Base-by-base conservation (phyloP, 768 basidiomycete species). In the Cantharellus cinnabarinus region DNA sequence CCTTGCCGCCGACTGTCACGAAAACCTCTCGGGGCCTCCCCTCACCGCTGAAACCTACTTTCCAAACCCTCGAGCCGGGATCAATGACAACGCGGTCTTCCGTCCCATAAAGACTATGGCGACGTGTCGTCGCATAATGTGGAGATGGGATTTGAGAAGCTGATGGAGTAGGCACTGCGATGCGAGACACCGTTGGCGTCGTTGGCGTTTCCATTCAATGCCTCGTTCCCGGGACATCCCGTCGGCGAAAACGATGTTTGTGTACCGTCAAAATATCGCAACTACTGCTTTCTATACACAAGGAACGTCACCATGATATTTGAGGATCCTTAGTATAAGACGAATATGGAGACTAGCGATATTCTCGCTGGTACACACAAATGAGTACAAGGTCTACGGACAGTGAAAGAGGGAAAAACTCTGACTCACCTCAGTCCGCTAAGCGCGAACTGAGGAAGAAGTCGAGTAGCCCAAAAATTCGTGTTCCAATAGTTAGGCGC, bases 11-110 rank as follows among this genome's bases (percentile, higher is more conserved):
- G 10, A 2, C 75, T 0, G 80, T 75, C 64, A 77, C 78, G 68
- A 94, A 86, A n/a, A 91, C 82, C 59, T 89, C 85, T 65, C 95
- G 71, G 4, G 95, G 91, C 61, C 81, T 77, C 3, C 90, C 82
- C 72, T 99, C 95, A 10, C 94, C 94, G 66, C 90, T 93, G 73
- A 97, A 98, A 2, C 95, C 95, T 5, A 93, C 88, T 72, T 93
- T 95, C 93, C 94, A 98, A 61, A 91, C 77, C 58, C 83, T 76
- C 52, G 88, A 90, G 20, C 95, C 95, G 34, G 91, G 84, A 69
- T 99, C 95, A 63, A 99, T 85, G 59, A 99, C 79, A 48, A 98
- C 79, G 52, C 94, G 78, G 70, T 98, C 95, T 67, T 99, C 95
- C 4, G 87, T 89, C 37, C 95, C 95, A 71, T 99, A 99, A 4